Conservation (phyloP, 1,139 yeast genomes). For the Arxiozyma slooffiae region DNA sequence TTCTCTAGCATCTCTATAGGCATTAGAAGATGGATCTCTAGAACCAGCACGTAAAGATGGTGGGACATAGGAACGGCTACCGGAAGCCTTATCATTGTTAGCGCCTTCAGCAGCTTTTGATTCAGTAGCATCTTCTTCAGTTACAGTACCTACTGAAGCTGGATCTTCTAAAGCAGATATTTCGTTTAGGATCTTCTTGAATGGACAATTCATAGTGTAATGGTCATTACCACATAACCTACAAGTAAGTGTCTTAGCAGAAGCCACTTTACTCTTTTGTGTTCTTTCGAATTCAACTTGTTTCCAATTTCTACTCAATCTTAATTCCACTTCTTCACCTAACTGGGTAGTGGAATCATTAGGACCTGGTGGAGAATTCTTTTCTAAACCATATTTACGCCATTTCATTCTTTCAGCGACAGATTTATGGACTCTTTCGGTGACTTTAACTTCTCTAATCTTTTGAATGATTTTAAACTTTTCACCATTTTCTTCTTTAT, state of each 20-base stretch:
- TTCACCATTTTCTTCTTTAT: slow-evolving; percentile 69
- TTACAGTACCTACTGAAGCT: slow-evolving; percentile 30
- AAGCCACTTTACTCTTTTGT: slow-evolving; percentile 50
- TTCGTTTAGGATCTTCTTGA: slow-evolving; percentile 75
- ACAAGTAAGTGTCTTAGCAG: slow-evolving; percentile 54
- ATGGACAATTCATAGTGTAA: slow-evolving; percentile 93
- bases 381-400: slow-evolving; percentile 78
- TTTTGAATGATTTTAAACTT: slow-evolving; percentile 82
- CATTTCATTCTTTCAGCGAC: slow-evolving; percentile 67
- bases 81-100: slow-evolving; percentile 20
- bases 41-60: slow-evolving; percentile 51
- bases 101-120: slow-evolving; percentile 26
- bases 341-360: slow-evolving; percentile 81
- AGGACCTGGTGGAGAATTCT: slow-evolving; percentile 71
- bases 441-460: slow-evolving; percentile 65
- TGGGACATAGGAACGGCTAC: slow-evolving; percentile 54
- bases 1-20: slow-evolving; percentile 42
- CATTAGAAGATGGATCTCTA: slow-evolving; percentile 36
- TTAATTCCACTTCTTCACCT: slow-evolving; percentile 70
- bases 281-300: slow-evolving; percentile 50
- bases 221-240: slow-evolving; percentile 93
- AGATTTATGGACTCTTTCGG: slow-evolving; percentile 70
- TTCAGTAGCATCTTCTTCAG: slow-evolving; percentile 18
- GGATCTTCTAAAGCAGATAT: slow-evolving; percentile 35
- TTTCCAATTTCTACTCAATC: slow-evolving; percentile 65